Base-by-base conservation (phyloP, 83 land plant genomes). In the Diphasiastrum complanatum region DNA sequence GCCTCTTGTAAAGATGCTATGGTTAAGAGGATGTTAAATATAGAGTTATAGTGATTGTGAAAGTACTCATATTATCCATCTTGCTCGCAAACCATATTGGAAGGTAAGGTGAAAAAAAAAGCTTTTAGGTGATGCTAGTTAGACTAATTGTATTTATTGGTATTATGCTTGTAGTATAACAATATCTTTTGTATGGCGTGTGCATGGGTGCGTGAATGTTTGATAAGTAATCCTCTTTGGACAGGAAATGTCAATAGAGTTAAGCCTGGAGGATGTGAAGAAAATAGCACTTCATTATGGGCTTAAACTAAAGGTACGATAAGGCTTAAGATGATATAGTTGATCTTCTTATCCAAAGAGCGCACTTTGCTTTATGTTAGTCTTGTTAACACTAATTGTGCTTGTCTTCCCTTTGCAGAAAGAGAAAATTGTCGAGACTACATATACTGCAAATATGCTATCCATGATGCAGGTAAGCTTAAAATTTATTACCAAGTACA, bases 191-290 rank as follows among this genome's bases (percentile, higher is more conserved):
- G n/a, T n/a, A n/a, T n/a, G n/a, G n/a, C n/a, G n/a, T n/a, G n/a
- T n/a, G n/a, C n/a, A n/a, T n/a, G n/a, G n/a, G n/a, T n/a, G 58
- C 24, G 29, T 28, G 6, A 28, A 26, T 26, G 2, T 62, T 2
- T 31, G 5, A 33, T 31, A 33, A 23, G 26, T 23, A 12, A 5
- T 70, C 29, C 55, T 29, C 22, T 32, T 63, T 12, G 31, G 1
- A 47, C 71, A 85, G 95, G 90, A 91, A 33, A 82, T 91, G 87
- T 87, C 97, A 2, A 68, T 91, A 45, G 97, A 91, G 54, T 72
- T 87, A n/a, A 91, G 97, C 65, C 60, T 91, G 74, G 97, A 85
- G 77, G 97, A 91, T 81, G 91, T 91, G 35, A 91, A 87, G 61
- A 83, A 52, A 69, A 79, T 87, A 59, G 95, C 91, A 38, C 64